Percentiles rank a stretch among this genome's conserved stretches.
Evolutionary conservation across 1,139 yeast genomes (phyloP).

Genomic region (Zygosaccharomyces sapae): DNA sequence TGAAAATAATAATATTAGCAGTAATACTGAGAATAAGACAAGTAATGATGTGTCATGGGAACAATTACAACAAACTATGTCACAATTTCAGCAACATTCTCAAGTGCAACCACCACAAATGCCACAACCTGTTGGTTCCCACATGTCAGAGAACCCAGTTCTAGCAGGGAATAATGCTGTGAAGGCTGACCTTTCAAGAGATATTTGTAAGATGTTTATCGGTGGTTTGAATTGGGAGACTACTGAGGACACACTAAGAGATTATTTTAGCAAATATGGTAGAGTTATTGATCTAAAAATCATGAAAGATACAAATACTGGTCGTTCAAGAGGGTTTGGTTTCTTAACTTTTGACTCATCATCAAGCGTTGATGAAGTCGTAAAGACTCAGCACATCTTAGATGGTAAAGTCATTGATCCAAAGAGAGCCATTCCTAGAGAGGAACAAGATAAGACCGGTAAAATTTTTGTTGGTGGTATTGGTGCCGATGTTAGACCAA

Average conservation of each 20-base stretch:
- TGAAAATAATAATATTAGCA: slow-evolving; percentile 14
- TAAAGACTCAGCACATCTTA: slow-evolving; percentile 80
- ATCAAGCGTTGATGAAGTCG: slow-evolving; percentile 78
- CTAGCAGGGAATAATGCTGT: slow-evolving; percentile 15
- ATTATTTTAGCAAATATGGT: slow-evolving; percentile 86
- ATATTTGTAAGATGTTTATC: slow-evolving; percentile 88
- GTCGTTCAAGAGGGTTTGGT: slow-evolving; percentile 96
- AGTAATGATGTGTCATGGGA: slow-evolving; percentile 29
- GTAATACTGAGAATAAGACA: slow-evolving; percentile 10
- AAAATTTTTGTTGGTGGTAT: slow-evolving; percentile 98
- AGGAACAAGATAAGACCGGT: slow-evolving; percentile 96
- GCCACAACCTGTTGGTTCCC: slow-evolving; percentile 2
- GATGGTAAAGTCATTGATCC: slow-evolving; percentile 99
- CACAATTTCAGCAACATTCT: slow-evolving; percentile 39
- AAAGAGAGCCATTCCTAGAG: slow-evolving; percentile 95
- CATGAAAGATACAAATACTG: slow-evolving; percentile 87
- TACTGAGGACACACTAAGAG: slow-evolving; percentile 75
- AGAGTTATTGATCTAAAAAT: slow-evolving; percentile 86
- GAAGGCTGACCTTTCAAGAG: slow-evolving; percentile 46
- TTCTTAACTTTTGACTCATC: slow-evolving; percentile 85
- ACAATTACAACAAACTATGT: slow-evolving; percentile 36
- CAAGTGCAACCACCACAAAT: slow-evolving; percentile 13
- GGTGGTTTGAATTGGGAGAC: slow-evolving; percentile 99
- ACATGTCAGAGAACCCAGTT: background rate
- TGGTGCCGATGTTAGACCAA: slow-evolving; percentile 91